phyloP scores from a whole-genome alignment of 1,284 basidiomycete species.

The Marasmius tenuissimus region DNA sequence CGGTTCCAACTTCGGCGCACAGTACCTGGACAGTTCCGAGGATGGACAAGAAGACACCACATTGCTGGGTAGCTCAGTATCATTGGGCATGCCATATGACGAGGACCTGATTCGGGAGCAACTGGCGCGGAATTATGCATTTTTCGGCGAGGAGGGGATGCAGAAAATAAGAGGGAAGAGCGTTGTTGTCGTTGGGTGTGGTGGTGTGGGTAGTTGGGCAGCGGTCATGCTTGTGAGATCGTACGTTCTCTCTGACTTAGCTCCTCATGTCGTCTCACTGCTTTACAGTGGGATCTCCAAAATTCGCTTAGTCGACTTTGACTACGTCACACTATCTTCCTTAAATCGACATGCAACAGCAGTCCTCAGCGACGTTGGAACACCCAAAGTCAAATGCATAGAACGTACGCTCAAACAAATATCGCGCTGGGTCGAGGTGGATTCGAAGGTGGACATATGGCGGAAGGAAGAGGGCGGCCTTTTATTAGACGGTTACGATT shows the following conservation, averaged over 20 bases:
- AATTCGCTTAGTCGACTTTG: conserved; percentile 84
- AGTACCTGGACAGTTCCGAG: conserved; percentile 17
- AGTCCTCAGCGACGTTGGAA: conserved; percentile 88
- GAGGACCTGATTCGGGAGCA: conserved; percentile 84
- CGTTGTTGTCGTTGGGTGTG: conserved; percentile 92
- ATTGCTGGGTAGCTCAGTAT: conserved; percentile 6
- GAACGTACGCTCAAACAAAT: conserved; percentile 75
- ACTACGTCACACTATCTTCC: conserved; percentile 91
- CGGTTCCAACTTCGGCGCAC: conserved; percentile 19
- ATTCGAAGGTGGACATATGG: conserved; percentile 84
- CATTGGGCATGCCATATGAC: conserved; percentile 42
- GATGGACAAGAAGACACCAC: conserved; percentile 7
- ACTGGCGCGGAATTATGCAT: conserved; percentile 91
- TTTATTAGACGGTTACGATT: conserved; percentile 80
- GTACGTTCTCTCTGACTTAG: conserved; percentile 43
- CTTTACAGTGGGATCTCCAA: conserved; percentile 64
- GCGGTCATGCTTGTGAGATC: conserved; percentile 92
- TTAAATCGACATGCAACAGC: conserved; percentile 95
- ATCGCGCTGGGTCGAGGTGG: conserved; percentile 73
- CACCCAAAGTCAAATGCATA: conserved; percentile 88
- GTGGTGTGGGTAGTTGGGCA: conserved; percentile 95
- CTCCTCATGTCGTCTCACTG: not conserved
- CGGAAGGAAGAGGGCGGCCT: conserved; percentile 72
- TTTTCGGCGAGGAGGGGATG: conserved; percentile 94
- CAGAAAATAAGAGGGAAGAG: conserved; percentile 69